Base-by-base conservation (phyloP, 192 early-diverging fungal genomes). In the Coemansia nantahalensis region DNA sequence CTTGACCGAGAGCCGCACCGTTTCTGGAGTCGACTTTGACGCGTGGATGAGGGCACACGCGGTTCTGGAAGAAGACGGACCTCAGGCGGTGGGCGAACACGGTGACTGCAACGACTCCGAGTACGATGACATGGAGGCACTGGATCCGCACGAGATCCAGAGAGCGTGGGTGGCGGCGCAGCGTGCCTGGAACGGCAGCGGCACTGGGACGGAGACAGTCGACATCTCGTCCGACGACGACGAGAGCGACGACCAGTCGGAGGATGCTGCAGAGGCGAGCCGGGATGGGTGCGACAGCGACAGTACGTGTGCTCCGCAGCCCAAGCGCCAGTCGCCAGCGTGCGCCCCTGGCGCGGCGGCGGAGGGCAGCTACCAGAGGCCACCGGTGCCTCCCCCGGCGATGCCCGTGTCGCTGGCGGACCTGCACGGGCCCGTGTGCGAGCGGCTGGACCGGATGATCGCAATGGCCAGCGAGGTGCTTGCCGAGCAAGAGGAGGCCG, bases 1-100 rank as follows among this genome's bases (percentile, higher is more conserved):
- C 16, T 28, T 33, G 11, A 22, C 51, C 1, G 65, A 68, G 30
- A 52, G 40, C 18, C 31, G 41, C 18, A 62, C 59, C 8, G 17
- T 54, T 12, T 62, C 54, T 9, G 43, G 49, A 1, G 59, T 54
- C 14, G 58, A 56, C 36, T 69, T 69, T 58, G 67, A 69, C 38
- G 50, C 58, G 35, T 69, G 67, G 67, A 69, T 69, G 67, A 22
- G 30, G 5, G n/a, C 21, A 5, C 67, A 69, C 26, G 67, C 59
- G 4, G 43, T 35, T 2, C 46, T 69, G 0, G 67, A 69, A 1
- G 39, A 15, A 19, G 38, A 7, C 23, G n/a, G n/a, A n/a, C n/a
- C n/a, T n/a, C n/a, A 38, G 5, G 9, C 3, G 9, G 34, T 24
- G n/a, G 11, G 14, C 1, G 40, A 45, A 32, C 21, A 54, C 9